phyloP scores from a whole-genome alignment of 1,284 basidiomycete species.

The Uromyces viciae-fabae region DNA sequence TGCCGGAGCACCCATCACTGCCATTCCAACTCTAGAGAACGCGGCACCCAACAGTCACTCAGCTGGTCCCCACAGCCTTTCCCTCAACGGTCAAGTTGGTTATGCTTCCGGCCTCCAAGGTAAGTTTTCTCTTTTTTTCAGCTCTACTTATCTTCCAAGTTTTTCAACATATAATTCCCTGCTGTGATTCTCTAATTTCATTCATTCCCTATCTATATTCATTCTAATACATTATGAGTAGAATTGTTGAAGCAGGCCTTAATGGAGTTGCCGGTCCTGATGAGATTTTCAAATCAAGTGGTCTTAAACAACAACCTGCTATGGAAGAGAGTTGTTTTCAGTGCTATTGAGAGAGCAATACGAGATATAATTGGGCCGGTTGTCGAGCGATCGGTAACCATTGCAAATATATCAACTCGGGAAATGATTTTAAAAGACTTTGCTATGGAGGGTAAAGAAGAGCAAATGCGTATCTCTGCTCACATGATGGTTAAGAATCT shows the following conservation, averaged over 20 bases:
- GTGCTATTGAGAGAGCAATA: conserved; percentile 89
- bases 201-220: too few species aligned
- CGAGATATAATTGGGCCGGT: conserved; percentile 87
- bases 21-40: background rate
- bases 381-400: conserved; percentile 97
- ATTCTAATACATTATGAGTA: background rate
- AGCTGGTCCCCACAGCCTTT: conserved; percentile 19
- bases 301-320: conserved; percentile 70
- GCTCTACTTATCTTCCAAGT: too few species aligned
- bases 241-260: conserved; percentile 67
- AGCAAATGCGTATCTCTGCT: conserved; percentile 82
- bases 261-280: conserved; percentile 66
- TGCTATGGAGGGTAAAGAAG: conserved; percentile 86
- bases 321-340: conserved; percentile 85
- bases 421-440: conserved; percentile 97
- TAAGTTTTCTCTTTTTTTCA: background rate
- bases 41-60: background rate
- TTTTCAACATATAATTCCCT: too few species aligned
- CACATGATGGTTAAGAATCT: conserved; percentile 96
- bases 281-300: conserved; percentile 69
- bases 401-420: conserved; percentile 93
- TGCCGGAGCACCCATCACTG: background rate
- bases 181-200: too few species aligned
- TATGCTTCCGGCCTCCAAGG: conserved; percentile 43
- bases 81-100: conserved; percentile 36